Percentiles rank a stretch among this genome's conserved stretches.
Conservation (phyloP, 176 grass and related monocot species). For the Luzula sylvatica region DNA sequence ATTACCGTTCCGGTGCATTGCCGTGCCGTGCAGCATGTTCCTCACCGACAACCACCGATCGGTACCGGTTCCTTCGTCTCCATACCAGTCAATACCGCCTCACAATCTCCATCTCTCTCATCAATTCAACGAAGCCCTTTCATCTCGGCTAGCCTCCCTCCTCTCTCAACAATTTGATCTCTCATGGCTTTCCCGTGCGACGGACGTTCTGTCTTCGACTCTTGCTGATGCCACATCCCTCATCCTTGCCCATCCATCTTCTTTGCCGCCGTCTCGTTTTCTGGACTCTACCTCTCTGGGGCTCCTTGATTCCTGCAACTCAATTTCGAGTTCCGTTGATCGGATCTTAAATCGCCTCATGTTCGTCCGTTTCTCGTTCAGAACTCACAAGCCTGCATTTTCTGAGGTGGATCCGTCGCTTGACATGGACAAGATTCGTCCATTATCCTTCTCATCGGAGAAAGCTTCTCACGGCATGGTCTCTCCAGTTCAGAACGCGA, state of each 20-base stretch:
- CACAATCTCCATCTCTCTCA: neutral
- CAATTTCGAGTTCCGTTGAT: slow-evolving; percentile 36
- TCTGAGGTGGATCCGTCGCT: slow-evolving; percentile 2
- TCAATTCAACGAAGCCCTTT: slow-evolving; percentile 27
- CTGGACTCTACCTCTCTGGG: slow-evolving; percentile 36
- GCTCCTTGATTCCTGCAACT: slow-evolving; percentile 68
- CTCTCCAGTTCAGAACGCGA: slow-evolving; percentile 25
- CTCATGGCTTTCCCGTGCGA: slow-evolving; percentile 27
- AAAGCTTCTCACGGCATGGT: slow-evolving; percentile 15
- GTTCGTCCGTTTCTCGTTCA: slow-evolving; percentile 50
- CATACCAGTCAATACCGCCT: neutral
- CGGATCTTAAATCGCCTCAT: slow-evolving; percentile 46
- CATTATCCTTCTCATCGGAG: slow-evolving; percentile 16
- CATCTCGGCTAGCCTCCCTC: slow-evolving; percentile 24
- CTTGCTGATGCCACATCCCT: slow-evolving; percentile 23
- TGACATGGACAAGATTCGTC: slow-evolving; percentile 23
- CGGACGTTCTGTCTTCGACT: slow-evolving; percentile 40
- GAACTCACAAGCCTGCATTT: slow-evolving; percentile 20
- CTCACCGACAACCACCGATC: slow-evolving; percentile 48
- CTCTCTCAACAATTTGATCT: slow-evolving; percentile 17
- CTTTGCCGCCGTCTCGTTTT: neutral
- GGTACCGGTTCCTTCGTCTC: slow-evolving; percentile 8
- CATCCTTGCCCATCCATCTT: neutral
- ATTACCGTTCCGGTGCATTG: slow-evolving; percentile 5
- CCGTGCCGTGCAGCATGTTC: slow-evolving; percentile 68